Percentiles rank a stretch among this genome's conserved stretches.
Conservation (phyloP, 1,284 basidiomycete genomes). For the Hymenochaete sp. region DNA sequence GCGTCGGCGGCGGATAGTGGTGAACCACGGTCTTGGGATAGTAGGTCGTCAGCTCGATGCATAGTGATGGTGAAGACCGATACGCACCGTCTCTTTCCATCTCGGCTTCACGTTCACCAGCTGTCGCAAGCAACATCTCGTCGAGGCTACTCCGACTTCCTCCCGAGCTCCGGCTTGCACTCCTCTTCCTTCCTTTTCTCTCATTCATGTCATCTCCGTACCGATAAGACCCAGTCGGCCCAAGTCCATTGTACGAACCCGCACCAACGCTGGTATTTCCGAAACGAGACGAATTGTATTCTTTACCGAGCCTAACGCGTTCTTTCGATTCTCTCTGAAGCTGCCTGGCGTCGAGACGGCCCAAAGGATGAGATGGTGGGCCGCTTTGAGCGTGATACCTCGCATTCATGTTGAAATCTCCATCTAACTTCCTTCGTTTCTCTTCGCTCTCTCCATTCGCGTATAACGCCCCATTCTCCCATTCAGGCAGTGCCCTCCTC, state of each 20-base stretch:
- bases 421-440: neutral
- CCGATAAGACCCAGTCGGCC: neutral
- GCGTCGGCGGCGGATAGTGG: constrained; percentile 33
- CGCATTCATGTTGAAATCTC: no score
- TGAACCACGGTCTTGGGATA: constrained; percentile 29
- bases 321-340: constrained; percentile 12
- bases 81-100: constrained; percentile 3
- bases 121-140: constrained; percentile 54
- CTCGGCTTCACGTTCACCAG: constrained; percentile 26
- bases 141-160: constrained; percentile 37
- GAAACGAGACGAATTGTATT: neutral
- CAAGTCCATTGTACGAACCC: neutral
- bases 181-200: constrained; percentile 10
- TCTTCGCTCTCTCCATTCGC: neutral
- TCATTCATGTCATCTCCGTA: constrained; percentile 1
- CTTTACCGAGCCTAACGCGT: constrained; percentile 3
- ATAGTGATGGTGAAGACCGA: neutral
- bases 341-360: constrained; percentile 8
- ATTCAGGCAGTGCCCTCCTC: neutral
- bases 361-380: no score
- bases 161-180: constrained; percentile 22
- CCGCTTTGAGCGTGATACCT: no score
- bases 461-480: neutral
- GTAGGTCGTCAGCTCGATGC: neutral
- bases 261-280: neutral